Evolutionary conservation across 2,329 filamentous ascomycete species (phyloP), one percentile per base, ranked within the genome.

Genomic region (Zelopaecilomyces penicillatus): DNA sequence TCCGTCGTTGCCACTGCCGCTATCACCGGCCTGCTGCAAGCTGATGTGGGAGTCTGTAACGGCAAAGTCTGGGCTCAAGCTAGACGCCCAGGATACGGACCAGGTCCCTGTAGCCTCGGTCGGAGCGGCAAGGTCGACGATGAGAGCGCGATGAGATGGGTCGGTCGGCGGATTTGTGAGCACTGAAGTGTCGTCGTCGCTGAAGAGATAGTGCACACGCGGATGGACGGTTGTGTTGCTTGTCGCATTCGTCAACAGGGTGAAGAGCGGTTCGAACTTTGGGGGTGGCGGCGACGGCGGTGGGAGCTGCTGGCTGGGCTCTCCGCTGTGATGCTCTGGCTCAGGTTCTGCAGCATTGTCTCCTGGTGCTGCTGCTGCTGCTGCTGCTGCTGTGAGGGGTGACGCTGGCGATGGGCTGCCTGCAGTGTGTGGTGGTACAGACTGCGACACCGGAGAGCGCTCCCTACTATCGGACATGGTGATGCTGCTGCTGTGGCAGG

Each of bases 181-280:
- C 37, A 85, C 70, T 39, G 90, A 85, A 2, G 82, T 78, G 59
- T 96, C 89, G 65, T 97, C 93, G 64, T 97, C 90, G 54, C 80
- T 79, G 69, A 98, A 97, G 58, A 97, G 77, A 68, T 97, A 97
- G 67, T 91, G 88, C 2, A 95, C 81, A 43, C 79, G 81, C 2
- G 91, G 93, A 61, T 97, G 90, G 56, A 87, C 75, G 50, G 87
- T 85, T 38, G 86, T 78, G 55, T 80, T 76, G 6, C 78, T 82
- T n/a, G 79, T 76, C 8, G 75, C 67, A 63, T 95, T 89, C 58
- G 87, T 81, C 52, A 97, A 74, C 36, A 96, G 72, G 1, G 87
- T 85, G 70, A 95, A 96, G 69, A 95, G 84, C 3, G 88, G 87
- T 37, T 80, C 74, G 63, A 95, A 91, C 3, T 68, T 62, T 4